Conservation (phyloP, 176 grass and related monocot species). For the Ensete glaucum region DNA sequence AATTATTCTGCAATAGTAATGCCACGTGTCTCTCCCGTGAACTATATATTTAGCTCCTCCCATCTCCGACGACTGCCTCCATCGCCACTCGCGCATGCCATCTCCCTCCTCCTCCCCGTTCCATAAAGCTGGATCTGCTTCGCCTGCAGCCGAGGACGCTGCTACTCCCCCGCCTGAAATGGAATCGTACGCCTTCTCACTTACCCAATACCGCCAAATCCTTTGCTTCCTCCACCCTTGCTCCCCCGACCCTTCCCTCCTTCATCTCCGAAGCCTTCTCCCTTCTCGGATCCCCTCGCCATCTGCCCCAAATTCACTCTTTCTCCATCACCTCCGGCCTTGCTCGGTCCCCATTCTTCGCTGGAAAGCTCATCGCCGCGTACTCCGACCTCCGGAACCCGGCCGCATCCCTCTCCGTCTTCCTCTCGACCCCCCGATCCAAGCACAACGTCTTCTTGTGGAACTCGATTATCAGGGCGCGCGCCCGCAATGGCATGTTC, state of each 20-base stretch:
- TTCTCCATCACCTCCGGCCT: neutral
- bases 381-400: neutral
- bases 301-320: neutral
- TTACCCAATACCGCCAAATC: neutral
- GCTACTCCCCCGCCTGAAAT: neutral
- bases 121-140: neutral
- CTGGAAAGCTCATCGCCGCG: slow-evolving; percentile 2
- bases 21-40: no score
- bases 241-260: neutral
- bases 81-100: neutral
- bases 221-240: neutral
- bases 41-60: neutral
- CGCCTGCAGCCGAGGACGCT: neutral
- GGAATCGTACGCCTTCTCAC: neutral
- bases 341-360: neutral
- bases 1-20: neutral
- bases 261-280: neutral
- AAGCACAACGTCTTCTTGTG: neutral
- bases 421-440: neutral
- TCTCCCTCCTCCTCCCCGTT: neutral
- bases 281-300: neutral
- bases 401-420: neutral
- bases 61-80: neutral
- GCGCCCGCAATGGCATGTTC: slow-evolving; percentile 2
- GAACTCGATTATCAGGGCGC: neutral